A percentile compares a stretch with the other conserved stretches of the same genome.
These are phyloP conservation scores for Alisma plantagoaquatica DNA, from an alignment of 106 monocot genomes.

Conservation along the genomic window DNA sequence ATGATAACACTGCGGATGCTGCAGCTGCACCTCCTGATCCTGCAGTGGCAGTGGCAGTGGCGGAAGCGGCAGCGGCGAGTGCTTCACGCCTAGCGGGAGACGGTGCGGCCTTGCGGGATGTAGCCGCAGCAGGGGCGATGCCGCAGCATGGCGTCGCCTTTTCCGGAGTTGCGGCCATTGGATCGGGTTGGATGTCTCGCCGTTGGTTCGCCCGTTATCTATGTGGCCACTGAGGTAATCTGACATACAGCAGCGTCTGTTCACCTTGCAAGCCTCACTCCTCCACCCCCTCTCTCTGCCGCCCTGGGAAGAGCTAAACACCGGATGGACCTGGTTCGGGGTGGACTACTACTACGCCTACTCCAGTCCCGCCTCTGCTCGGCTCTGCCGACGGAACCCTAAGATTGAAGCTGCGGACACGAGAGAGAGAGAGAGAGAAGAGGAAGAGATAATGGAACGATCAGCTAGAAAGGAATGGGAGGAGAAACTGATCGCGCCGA, in stretches of 20 bases:
- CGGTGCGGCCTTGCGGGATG: neutral
- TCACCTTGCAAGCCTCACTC: neutral
- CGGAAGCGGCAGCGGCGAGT: too few species aligned
- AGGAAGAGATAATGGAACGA: too few species aligned
- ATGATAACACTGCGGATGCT: constrained; percentile 4
- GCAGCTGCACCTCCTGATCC: neutral
- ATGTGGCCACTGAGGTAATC: constrained; percentile 37
- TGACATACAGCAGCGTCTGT: constrained; percentile 71
- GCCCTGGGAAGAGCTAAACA: too few species aligned
- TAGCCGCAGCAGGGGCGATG: neutral
- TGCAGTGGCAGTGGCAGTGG: neutral
- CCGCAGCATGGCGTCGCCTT: constrained; percentile 68
- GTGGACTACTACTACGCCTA: too few species aligned
- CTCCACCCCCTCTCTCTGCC: constrained; percentile 6
- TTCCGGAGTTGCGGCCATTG: constrained; percentile 99
- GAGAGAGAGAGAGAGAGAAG: too few species aligned
- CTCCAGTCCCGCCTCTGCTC: too few species aligned
- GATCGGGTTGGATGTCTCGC: constrained; percentile 66
- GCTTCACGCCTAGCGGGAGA: constrained; percentile 1
- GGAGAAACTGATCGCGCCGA: too few species aligned
- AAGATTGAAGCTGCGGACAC: too few species aligned
- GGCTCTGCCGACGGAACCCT: too few species aligned
- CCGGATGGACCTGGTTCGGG: too few species aligned
- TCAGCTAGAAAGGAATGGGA: too few species aligned
- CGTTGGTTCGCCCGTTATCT: constrained; percentile 51